Percentiles rank a stretch among this genome's conserved stretches.
Conservation (phyloP, 345 rosid genomes). For the Fremontodendron californicum region DNA sequence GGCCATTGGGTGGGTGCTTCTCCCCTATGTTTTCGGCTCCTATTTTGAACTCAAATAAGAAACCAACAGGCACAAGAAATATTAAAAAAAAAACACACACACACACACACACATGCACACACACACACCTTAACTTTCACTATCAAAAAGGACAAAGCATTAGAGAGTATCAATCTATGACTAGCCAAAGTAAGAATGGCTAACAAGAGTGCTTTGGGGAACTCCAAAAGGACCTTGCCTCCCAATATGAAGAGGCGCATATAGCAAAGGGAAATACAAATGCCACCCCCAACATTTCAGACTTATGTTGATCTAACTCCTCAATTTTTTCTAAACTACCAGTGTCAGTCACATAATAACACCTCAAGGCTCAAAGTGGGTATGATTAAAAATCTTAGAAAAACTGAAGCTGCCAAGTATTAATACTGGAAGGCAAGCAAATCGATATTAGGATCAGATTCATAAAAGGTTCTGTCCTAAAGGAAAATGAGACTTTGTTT, state of each 20-base stretch:
- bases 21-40: constrained; percentile 52
- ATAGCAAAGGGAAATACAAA: background rate
- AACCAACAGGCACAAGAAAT: background rate
- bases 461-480: background rate
- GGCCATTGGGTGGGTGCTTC: constrained; percentile 42
- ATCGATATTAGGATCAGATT: background rate
- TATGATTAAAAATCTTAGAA: background rate
- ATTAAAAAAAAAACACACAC: background rate
- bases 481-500: background rate
- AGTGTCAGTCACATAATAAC: background rate
- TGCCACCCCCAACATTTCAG: background rate
- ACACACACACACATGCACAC: background rate
- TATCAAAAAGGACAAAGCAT: background rate
- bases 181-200: background rate
- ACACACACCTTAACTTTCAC: background rate
- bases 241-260: background rate
- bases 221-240: background rate
- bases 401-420: background rate
- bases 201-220: background rate
- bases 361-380: background rate
- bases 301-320: background rate
- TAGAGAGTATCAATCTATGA: background rate
- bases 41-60: constrained; percentile 27
- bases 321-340: background rate
- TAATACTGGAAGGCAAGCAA: background rate